Evolutionary conservation across 768 basidiomycete genomes (phyloP).

Genomic region (Leccinum rimulosum): DNA sequence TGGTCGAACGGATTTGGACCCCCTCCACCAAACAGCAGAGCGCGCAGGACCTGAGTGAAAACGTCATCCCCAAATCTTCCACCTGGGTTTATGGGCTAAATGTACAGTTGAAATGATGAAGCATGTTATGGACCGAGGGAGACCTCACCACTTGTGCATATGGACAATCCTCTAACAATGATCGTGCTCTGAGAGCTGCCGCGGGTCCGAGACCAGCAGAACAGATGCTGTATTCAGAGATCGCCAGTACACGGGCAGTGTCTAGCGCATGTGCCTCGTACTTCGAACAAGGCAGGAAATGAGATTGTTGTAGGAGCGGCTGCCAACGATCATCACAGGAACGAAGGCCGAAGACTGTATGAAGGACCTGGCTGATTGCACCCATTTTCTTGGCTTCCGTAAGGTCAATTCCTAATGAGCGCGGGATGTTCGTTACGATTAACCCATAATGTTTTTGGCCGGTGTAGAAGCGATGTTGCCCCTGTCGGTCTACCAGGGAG

Average conservation of each 20-base stretch:
- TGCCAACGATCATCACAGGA: background rate
- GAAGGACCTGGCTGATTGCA: background rate
- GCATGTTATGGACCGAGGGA: no score
- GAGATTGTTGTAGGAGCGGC: background rate
- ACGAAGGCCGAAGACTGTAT: background rate
- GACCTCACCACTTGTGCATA: background rate
- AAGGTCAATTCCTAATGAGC: background rate
- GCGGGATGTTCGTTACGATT: background rate
- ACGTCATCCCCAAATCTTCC: no score
- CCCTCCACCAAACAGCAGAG: no score
- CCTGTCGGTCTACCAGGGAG: background rate
- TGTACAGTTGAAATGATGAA: no score
- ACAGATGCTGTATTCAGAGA: background rate
- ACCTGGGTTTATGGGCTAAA: no score
- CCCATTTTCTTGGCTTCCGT: background rate
- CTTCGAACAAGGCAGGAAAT: background rate
- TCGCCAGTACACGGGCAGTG: background rate
- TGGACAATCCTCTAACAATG: background rate
- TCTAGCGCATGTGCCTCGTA: background rate
- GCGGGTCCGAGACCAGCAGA: background rate
- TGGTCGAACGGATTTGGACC: no score
- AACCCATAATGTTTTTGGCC: background rate
- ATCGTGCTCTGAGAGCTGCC: background rate
- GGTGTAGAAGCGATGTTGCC: conserved; percentile 1
- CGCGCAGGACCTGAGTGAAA: no score